Percentiles rank a stretch among this genome's conserved stretches.
These are phyloP conservation scores for Panaeolus cyanescens DNA, from an alignment of 768 basidiomycete species.

Conservation along the genomic window DNA sequence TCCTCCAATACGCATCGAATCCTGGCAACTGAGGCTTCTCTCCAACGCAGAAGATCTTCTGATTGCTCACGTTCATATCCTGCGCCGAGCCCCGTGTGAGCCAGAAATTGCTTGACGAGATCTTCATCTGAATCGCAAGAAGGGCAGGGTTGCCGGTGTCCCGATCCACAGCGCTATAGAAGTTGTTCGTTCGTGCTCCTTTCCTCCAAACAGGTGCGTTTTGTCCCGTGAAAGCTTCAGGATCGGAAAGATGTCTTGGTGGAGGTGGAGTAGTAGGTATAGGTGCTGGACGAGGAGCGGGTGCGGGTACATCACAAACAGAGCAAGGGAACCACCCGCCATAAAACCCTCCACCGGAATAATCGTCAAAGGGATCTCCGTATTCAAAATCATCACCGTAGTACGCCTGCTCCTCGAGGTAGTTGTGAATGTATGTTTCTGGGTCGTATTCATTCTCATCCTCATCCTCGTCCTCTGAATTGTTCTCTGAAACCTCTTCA, in stretches of 20 bases:
- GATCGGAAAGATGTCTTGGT: neutral
- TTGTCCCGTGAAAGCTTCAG: neutral
- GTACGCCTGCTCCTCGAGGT: too few relatives aligned
- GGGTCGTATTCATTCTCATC: neutral
- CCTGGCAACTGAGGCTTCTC: neutral
- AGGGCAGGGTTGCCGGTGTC: neutral
- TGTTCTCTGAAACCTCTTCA: too few relatives aligned
- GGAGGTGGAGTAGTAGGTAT: neutral
- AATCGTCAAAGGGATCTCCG: too few relatives aligned
- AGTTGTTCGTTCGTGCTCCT: neutral
- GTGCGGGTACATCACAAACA: too few relatives aligned
- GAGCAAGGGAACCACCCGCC: too few relatives aligned
- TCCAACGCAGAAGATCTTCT: neutral
- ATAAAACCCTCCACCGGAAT: too few relatives aligned
- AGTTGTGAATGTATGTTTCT: too few relatives aligned
- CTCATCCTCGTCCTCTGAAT: neutral
- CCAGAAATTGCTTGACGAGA: neutral
- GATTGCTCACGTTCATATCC: neutral
- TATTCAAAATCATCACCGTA: too few relatives aligned
- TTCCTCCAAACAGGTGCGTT: neutral
- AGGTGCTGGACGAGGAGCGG: too few relatives aligned
- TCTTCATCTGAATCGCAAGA: neutral
- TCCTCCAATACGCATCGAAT: neutral
- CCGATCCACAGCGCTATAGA: neutral
- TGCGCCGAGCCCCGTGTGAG: neutral